These are phyloP conservation scores for Pythium insidiosum DNA, from an alignment of 352 stramenopile genomes.

Conservation along the genomic window DNA sequence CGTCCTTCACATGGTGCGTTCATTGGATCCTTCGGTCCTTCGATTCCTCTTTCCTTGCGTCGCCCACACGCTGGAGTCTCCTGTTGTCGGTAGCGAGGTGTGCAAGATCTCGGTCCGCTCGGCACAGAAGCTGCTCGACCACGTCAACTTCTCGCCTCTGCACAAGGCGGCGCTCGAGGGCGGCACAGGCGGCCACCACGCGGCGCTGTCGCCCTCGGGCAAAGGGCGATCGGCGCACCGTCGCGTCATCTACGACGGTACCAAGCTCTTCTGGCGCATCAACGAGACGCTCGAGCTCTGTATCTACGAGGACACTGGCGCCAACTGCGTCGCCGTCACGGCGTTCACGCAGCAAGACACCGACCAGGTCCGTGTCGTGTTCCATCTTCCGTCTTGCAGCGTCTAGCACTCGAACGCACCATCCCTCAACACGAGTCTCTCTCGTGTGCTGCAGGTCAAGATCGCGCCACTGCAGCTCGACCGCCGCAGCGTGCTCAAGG, in stretches of 20 bases:
- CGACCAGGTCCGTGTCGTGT: slow-evolving; percentile 9
- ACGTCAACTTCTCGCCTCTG: slow-evolving; percentile 85
- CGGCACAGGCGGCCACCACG: slow-evolving; percentile 6
- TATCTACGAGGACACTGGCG: slow-evolving; percentile 68
- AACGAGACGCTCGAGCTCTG: slow-evolving; percentile 83
- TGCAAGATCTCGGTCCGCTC: slow-evolving; percentile 86
- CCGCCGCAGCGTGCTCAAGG: slow-evolving; percentile 33
- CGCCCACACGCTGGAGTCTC: neutral
- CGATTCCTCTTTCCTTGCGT: no score
- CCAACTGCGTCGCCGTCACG: slow-evolving; percentile 60
- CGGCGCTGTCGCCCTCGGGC: slow-evolving; percentile 15
- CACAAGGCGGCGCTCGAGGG: slow-evolving; percentile 72
- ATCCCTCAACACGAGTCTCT: neutral
- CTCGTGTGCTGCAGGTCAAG: slow-evolving; percentile 14
- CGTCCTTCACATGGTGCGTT: slow-evolving; percentile 65
- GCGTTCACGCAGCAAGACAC: slow-evolving; percentile 39
- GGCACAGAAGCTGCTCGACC: slow-evolving; percentile 80
- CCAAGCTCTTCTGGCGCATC: slow-evolving; percentile 83
- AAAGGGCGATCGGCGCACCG: slow-evolving; percentile 26
- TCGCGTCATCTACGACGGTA: slow-evolving; percentile 72
- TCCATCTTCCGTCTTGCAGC: neutral
- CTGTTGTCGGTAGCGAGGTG: slow-evolving; percentile 46
- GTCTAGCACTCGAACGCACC: neutral
- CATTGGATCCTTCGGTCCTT: neutral
- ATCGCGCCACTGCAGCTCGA: slow-evolving; percentile 53